Evolutionary conservation across 2,329 filamentous ascomycete genomes (phyloP), one percentile per base, ranked within the genome.

Genomic region (Metarhizium guizhouense): DNA sequence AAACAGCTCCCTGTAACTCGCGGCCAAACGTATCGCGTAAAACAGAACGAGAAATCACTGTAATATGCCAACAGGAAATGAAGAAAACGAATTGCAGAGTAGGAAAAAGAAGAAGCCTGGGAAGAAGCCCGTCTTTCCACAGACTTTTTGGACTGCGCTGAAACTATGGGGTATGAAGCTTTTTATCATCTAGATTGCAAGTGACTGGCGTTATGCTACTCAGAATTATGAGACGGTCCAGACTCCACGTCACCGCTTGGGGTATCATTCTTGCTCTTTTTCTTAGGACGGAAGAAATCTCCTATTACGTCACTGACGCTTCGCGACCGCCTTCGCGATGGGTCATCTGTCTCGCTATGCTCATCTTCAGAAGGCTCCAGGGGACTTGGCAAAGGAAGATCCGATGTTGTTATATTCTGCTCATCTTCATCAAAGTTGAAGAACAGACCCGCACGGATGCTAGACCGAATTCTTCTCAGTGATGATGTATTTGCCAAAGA

Each of bases 391-490:
- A 66, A 52, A 45, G 62, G 62, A 48, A 64, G 63, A 3, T 68
- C 67, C 14, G 68, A 66, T 8, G 58, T 61, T 18, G 61, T 64
- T 51, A 59, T 65, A 59, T 36, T 67, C 61, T 54, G 65, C 65
- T 8, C 4, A 34, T 75, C 70, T 20, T 72, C 70, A 18, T 73
- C 72, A 48, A 78, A 72, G 48, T 76, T 70, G 58, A 82, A 76
- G 64, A 80, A 83, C 40, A 83, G 68, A 54, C 80, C 82, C 13
- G 79, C 75, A 51, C 79, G 71, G 34, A 83, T 74, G 52, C 75
- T 76, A 8, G 76, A 76, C 50, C 78, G 72, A 54, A 77, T 70
- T 13, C 78, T 74, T 50, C 75, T 70, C 51, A 76, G 68, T 8
- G 77, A 77, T 10, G 74, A 73, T 54, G 70, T 74, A 45, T 72